These are phyloP conservation scores for Coemansia sp. DNA, from an alignment of 192 early-diverging fungal species.

Conservation along the genomic window DNA sequence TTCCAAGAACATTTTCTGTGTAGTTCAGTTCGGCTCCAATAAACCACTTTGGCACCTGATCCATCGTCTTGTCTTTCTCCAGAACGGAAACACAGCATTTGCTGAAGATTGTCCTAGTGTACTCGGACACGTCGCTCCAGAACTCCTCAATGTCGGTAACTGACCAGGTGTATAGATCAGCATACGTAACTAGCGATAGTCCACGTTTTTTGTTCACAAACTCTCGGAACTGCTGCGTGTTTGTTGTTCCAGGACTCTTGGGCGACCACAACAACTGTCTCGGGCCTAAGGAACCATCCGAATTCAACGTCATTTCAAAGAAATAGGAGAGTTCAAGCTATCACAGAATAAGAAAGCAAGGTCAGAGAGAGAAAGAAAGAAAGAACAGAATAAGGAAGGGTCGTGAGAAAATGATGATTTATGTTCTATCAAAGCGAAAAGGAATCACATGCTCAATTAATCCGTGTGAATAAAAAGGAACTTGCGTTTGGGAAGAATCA, in stretches of 20 bases:
- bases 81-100: conserved; percentile 56
- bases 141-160: conserved; percentile 72
- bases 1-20: conserved; percentile 83
- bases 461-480: too few relatives aligned
- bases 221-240: conserved; percentile 71
- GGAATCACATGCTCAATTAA: not conserved
- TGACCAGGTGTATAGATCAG: conserved; percentile 85
- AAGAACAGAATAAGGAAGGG: not conserved
- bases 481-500: too few relatives aligned
- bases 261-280: conserved; percentile 65
- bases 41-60: conserved; percentile 91
- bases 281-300: not conserved
- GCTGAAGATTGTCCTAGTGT: conserved; percentile 39
- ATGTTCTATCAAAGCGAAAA: not conserved
- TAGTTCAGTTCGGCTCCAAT: conserved; percentile 82
- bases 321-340: not conserved
- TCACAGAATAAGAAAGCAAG: not conserved
- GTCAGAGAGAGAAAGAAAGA: not conserved
- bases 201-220: conserved; percentile 71
- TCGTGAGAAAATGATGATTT: not conserved
- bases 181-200: conserved; percentile 59
- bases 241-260: conserved; percentile 54
- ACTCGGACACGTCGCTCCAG: conserved; percentile 89
- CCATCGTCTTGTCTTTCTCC: conserved; percentile 74
- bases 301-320: conserved; percentile 25